Percentiles rank a stretch among this genome's conserved stretches.
These are phyloP conservation scores for Trichoderma citrinoviride DNA, from an alignment of 2,329 filamentous ascomycete genomes.

Conservation along the genomic window DNA sequence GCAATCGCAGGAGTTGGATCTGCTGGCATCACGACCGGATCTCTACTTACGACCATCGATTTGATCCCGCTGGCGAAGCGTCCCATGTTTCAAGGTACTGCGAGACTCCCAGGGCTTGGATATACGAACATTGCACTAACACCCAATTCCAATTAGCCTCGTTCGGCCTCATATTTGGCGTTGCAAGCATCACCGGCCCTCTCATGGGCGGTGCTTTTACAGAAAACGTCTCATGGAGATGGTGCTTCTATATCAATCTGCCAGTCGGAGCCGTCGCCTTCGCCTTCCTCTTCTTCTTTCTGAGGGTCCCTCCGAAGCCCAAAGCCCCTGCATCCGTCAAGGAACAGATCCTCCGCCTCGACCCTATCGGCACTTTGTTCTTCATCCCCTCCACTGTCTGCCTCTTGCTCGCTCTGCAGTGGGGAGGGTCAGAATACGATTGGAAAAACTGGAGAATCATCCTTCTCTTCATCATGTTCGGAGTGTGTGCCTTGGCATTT, in stretches of 20 bases:
- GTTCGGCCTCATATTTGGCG: conserved; percentile 55
- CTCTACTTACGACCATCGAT: conserved; percentile 55
- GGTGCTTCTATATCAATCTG: conserved; percentile 61
- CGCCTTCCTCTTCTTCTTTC: conserved; percentile 49
- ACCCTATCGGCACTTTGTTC: conserved; percentile 58
- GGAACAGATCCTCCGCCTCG: conserved; percentile 51
- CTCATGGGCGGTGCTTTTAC: conserved; percentile 55
- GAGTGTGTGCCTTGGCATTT: conserved; percentile 46
- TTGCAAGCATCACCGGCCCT: conserved; percentile 53
- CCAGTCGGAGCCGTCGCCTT: conserved; percentile 53
- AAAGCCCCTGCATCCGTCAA: conserved; percentile 33
- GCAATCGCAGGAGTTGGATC: conserved; percentile 56
- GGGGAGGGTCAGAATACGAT: conserved; percentile 54
- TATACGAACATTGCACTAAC: conserved; percentile 17
- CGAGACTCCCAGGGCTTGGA: not conserved
- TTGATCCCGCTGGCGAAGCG: conserved; percentile 60
- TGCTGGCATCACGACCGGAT: conserved; percentile 57
- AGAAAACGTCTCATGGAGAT: conserved; percentile 47
- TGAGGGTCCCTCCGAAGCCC: conserved; percentile 41
- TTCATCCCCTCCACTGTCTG: conserved; percentile 59
- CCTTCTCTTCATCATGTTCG: conserved; percentile 52
- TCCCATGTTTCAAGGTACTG: conserved; percentile 52
- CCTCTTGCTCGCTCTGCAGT: conserved; percentile 62
- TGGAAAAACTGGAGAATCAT: conserved; percentile 56
- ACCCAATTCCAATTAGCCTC: conserved; percentile 33